Conservation (phyloP, 208 protist genomes). For the Phytomonas sp. region DNA sequence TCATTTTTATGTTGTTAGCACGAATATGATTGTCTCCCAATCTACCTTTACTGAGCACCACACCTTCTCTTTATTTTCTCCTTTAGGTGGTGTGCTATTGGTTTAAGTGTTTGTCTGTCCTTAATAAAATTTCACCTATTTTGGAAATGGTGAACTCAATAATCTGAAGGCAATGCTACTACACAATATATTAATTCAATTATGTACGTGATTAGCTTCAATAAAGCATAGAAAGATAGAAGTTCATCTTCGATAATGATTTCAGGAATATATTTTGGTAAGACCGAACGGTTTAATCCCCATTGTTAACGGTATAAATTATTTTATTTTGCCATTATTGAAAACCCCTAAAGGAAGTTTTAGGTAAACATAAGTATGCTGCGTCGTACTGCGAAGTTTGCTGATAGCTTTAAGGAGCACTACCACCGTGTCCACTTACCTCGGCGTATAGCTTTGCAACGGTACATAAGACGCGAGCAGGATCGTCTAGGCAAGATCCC, state of each 20-base stretch:
- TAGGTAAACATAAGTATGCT: conserved; percentile 31
- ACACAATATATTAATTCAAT: not conserved
- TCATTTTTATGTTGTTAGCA: not conserved
- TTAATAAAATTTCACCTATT: not conserved
- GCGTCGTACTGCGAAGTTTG: conserved; percentile 27
- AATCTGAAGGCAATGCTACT: not conserved
- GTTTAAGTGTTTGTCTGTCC: not conserved
- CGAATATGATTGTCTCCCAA: not conserved
- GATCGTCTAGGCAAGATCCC: conserved; percentile 17
- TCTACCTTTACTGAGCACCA: not conserved
- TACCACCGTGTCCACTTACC: conserved; percentile 86
- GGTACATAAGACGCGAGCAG: conserved; percentile 50
- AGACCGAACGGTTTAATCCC: not conserved
- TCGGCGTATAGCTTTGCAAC: conserved; percentile 64
- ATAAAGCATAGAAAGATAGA: not conserved
- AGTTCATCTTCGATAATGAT: not conserved
- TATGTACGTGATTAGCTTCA: not conserved
- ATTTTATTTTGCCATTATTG: not conserved
- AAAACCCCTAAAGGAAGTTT: not conserved
- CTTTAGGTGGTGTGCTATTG: not conserved
- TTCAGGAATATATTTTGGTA: not conserved
- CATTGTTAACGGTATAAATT: not conserved
- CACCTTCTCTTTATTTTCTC: not conserved
- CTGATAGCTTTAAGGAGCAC: conserved; percentile 84
- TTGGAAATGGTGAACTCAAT: not conserved